phyloP scores from a whole-genome alignment of 768 basidiomycete species.

The Kwoniella mangroviensis region DNA sequence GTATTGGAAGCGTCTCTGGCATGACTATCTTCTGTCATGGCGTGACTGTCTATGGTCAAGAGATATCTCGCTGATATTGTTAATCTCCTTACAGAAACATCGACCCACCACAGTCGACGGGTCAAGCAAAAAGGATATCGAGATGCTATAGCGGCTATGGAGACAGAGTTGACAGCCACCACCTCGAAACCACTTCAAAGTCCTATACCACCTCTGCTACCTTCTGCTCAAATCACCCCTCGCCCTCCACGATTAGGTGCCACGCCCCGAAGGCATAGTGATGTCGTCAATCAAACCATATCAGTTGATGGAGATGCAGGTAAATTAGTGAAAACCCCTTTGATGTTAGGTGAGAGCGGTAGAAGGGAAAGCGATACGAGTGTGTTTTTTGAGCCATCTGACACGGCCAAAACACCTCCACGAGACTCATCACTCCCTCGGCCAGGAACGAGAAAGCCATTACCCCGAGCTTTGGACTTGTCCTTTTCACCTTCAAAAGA shows the following conservation, averaged over 20 bases:
- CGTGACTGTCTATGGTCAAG: too few species aligned
- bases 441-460: not conserved
- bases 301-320: not conserved
- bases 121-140: constrained; percentile 23
- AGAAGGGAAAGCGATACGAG: constrained; percentile 1
- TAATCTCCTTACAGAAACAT: not conserved
- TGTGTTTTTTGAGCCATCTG: not conserved
- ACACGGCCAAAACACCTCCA: not conserved
- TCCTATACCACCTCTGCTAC: constrained; percentile 11
- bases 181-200: not conserved
- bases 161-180: not conserved
- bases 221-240: not conserved
- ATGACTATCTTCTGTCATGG: too few species aligned
- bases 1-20: constrained; percentile 2
- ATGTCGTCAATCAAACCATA: not conserved
- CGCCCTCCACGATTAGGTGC: not conserved
- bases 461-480: constrained; percentile 3
- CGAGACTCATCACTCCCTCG: not conserved
- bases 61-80: too few species aligned
- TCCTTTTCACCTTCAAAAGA: not conserved
- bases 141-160: constrained; percentile 14
- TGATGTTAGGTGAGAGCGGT: not conserved
- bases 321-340: not conserved
- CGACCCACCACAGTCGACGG: constrained; percentile 12
- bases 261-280: not conserved